phyloP scores from a whole-genome alignment of 495 filamentous ascomycete genomes.

The Friedmanniomyces endolithicus region DNA sequence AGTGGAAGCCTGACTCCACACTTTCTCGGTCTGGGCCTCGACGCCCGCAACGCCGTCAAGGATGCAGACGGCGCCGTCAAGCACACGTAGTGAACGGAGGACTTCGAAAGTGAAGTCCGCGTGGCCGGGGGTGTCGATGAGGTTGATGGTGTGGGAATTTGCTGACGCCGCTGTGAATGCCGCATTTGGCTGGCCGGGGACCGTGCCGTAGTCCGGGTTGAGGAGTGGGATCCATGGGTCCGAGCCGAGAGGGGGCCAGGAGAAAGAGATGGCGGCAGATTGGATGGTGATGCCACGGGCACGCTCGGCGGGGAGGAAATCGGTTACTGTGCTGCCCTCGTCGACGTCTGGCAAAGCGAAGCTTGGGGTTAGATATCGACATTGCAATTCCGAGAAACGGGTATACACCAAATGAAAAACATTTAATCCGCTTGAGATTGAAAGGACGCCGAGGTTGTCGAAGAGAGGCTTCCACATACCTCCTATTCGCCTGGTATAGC shows the following conservation, averaged over 20 bases:
- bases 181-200: background rate
- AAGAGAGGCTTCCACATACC: constrained; percentile 33
- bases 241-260: constrained; percentile 49
- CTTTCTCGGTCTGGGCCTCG: constrained; percentile 94
- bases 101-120: constrained; percentile 99
- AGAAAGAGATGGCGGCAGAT: constrained; percentile 89
- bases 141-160: constrained; percentile 59
- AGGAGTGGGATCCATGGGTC: constrained; percentile 9
- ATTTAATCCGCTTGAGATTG: too few relatives aligned
- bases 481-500: constrained; percentile 74
- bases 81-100: constrained; percentile 76
- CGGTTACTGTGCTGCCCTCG: constrained; percentile 91
- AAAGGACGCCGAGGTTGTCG: background rate
- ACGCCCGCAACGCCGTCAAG: constrained; percentile 94
- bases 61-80: constrained; percentile 93
- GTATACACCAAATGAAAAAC: too few relatives aligned
- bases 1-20: constrained; percentile 80
- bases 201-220: background rate
- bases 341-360: constrained; percentile 60
- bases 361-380: background rate
- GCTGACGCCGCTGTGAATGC: background rate
- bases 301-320: constrained; percentile 91
- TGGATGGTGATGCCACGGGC: constrained; percentile 95
- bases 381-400: too few relatives aligned
- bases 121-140: constrained; percentile 96